Base-by-base conservation (phyloP, 176 grass and related monocot species). In the Eragrostis curvula region DNA sequence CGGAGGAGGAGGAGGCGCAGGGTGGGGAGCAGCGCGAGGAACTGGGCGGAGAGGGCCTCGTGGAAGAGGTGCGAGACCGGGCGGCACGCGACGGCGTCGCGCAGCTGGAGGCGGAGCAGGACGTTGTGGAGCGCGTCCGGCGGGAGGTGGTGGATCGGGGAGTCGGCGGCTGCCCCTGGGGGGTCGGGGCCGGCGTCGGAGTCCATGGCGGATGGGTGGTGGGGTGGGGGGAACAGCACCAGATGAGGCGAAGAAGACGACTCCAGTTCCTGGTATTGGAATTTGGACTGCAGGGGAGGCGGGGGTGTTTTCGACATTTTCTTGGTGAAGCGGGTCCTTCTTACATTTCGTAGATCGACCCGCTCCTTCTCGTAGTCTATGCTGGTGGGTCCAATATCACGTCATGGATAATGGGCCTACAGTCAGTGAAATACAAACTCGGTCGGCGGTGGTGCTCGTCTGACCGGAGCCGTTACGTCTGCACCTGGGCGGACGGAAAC, bases 101-200 rank as follows among this genome's bases (percentile, higher is more conserved):
- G 91, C 5, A 99, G 83, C 8, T 84, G 62, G 14, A 99, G 89
- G 29, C 97, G 97, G 45, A 93, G 89, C 10, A 99, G 83, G 10
- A 99, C 86, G 87, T 96, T 96, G 65, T 85, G 89, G 58, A 99
- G 89, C 29, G 93, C 93, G 79, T 99, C 97, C 3, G 88, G 73
- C 0, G 93, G 97, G 16, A 99, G 97, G 78, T 81, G 68, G 67
- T 94, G 73, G 85, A 99, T 99, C 46, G 97, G 91, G 81, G 47
- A 17, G 71, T 45, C 59, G 44, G 60, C 47, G 29, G 69, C 82
- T 42, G 58, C n/a, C n/a, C n/a, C n/a, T n/a, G 66, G 46, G 68
- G 86, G 36, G 71, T 9, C 51, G 67, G 73, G 46, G 56, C 25
- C 60, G 85, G 76, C 32, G 56, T 61, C 89, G 61, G 76, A 44